Evolutionary conservation across 352 stramenopile genomes (phyloP), one percentile per base, ranked within the genome.

Genomic region (Phytophthora multivora): DNA sequence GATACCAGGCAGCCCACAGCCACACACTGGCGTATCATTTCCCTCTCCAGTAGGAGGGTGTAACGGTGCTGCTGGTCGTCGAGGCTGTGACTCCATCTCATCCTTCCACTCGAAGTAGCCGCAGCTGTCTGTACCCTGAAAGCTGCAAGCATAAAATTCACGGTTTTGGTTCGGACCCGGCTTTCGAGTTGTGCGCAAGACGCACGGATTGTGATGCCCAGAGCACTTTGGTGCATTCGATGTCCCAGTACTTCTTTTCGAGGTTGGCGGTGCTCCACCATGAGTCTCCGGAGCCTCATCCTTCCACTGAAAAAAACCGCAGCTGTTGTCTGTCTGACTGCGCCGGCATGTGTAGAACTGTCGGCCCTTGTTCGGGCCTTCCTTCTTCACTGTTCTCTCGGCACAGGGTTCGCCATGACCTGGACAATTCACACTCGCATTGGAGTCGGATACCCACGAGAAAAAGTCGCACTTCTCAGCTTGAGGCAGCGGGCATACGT

Each of bases 121-220:
- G 18, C 66, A 75, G 48, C 85, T 91, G 15, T 97, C 88, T 25
- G 67, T 65, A 23, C 68, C 77, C 2, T 89, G 80, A 15, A 88
- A 80, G 7, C 81, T 86, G 71, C 95, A 98, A 11, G 83, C 79
- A 69, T 92, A 98, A 74, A 98, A 98, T 61, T 97, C 88, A n/a
- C 93, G 83, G 49, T 92, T 89, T 47, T 92, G 86, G 63, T 98
- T 98, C 4, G 72, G 66, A 21, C 81, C 72, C 26, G 56, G 36
- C 63, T 90, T 86, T 59, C 67, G 49, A 21, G 68, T 77, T 43
- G 53, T 85, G 40, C 83, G 79, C 11, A 76, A 43, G 21, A 76
- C 74, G 43, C 85, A 89, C 6, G 53, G 54, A 0, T 59, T 48
- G 26, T 74, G 55, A 36, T 92, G 81, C 2, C 77, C 77, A 1